These are phyloP conservation scores for Thelonectria rubi DNA, from an alignment of 2,329 filamentous ascomycete genomes.

Conservation along the genomic window DNA sequence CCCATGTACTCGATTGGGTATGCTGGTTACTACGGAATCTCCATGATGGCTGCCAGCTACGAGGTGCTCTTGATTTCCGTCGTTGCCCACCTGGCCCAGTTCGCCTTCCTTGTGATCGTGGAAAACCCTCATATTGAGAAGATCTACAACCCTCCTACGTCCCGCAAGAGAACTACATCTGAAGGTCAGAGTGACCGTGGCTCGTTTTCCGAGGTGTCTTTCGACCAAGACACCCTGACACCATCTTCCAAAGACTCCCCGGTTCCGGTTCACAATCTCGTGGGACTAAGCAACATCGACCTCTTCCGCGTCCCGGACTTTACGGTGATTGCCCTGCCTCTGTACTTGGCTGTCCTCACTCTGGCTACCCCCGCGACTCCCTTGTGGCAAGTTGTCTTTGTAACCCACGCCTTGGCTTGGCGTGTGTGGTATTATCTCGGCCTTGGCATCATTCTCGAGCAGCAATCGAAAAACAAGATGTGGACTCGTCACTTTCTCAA, in stretches of 20 bases:
- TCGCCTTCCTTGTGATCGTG: slow-evolving; percentile 88
- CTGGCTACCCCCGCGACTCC: slow-evolving; percentile 80
- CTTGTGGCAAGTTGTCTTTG: slow-evolving; percentile 79
- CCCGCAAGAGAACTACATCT: slow-evolving; percentile 65
- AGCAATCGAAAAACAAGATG: slow-evolving; percentile 88
- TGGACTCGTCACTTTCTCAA: slow-evolving; percentile 99
- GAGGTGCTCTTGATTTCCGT: slow-evolving; percentile 98
- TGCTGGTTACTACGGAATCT: slow-evolving; percentile 97
- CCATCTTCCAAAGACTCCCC: slow-evolving; percentile 55
- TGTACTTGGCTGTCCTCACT: slow-evolving; percentile 79
- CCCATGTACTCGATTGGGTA: slow-evolving; percentile 99
- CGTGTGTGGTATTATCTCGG: slow-evolving; percentile 92
- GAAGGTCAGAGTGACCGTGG: slow-evolving; percentile 44
- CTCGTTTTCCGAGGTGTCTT: slow-evolving; percentile 38
- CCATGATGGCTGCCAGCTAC: slow-evolving; percentile 97
- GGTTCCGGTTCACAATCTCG: slow-evolving; percentile 79
- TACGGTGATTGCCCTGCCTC: slow-evolving; percentile 77
- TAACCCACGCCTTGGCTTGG: slow-evolving; percentile 82
- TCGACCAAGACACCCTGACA: slow-evolving; percentile 39
- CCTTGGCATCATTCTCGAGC: slow-evolving; percentile 83
- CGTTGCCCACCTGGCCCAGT: slow-evolving; percentile 90
- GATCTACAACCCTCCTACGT: slow-evolving; percentile 91
- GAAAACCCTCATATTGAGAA: slow-evolving; percentile 99
- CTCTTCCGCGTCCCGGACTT: slow-evolving; percentile 87
- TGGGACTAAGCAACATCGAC: slow-evolving; percentile 87